Evolutionary conservation across 2,329 filamentous ascomycete species (phyloP), one percentile per base, ranked within the genome.

Genomic region (Chalaropsis ovoidea): DNA sequence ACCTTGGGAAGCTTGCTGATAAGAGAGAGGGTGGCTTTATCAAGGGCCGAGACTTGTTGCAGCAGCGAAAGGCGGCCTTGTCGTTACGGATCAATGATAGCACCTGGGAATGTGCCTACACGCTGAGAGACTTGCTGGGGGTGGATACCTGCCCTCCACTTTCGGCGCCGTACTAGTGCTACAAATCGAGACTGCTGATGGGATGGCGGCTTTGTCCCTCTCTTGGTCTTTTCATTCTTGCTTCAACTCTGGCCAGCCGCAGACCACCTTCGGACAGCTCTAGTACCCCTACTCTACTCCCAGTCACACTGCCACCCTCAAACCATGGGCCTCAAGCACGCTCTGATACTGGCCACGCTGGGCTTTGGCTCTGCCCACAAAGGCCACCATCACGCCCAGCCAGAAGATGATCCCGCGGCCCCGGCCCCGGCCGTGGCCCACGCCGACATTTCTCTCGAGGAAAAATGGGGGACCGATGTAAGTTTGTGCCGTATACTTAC

Each of bases 381-480:
- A 13, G 62, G 43, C 43, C 54, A 64, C 22, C 43, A 65, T 27
- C 52, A 67, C 31, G 19, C 17, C 27, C 42, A 62, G 15, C 2
- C 15, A 24, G 31, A 41, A 6, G 35, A 35, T 4, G 39, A 42
- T 17, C n/a, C n/a, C n/a, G n/a, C n/a, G n/a, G n/a, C n/a, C n/a
- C n/a, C n/a, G n/a, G n/a, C n/a, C n/a, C n/a, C n/a, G n/a, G n/a
- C n/a, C n/a, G n/a, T n/a, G n/a, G 6, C 8, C n/a, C 27, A 45
- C 41, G 15, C 35, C 24, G 19, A 52, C 24, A 3, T 64, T 61
- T 31, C 45, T 11, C 63, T 67, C 5, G 63, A 65, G 35, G 60
- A 67, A 49, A 67, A 67, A 65, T 67, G 66, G 66, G 66, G 66
- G 15, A 63, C 63, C n/a, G 66, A 67, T 52, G 66, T 67, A 63